These are phyloP conservation scores for Cladosporium sp. DNA, from an alignment of 2,329 filamentous ascomycete genomes.

Conservation along the genomic window DNA sequence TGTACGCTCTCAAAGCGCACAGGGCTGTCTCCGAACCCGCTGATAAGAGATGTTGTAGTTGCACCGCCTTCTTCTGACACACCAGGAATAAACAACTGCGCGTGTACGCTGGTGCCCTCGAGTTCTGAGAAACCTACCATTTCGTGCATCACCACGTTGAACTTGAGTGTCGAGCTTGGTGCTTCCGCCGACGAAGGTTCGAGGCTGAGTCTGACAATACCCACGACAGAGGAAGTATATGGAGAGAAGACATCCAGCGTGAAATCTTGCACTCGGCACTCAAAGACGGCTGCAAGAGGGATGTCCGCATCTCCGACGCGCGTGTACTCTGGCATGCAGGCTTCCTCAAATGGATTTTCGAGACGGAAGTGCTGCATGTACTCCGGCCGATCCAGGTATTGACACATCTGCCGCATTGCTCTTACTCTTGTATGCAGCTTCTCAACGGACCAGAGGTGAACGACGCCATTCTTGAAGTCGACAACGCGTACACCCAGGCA, in stretches of 20 bases:
- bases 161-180: conserved; percentile 88
- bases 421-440: conserved; percentile 85
- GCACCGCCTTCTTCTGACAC: conserved; percentile 83
- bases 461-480: conserved; percentile 80
- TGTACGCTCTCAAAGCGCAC: conserved; percentile 96
- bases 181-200: conserved; percentile 92
- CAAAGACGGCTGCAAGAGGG: conserved; percentile 86
- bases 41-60: conserved; percentile 92
- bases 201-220: conserved; percentile 83
- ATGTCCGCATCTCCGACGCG: conserved; percentile 91
- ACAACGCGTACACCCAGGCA: conserved; percentile 87
- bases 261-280: conserved; percentile 92
- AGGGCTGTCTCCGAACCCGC: conserved; percentile 85
- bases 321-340: conserved; percentile 87
- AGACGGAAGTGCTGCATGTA: conserved; percentile 89
- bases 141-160: conserved; percentile 98
- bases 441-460: conserved; percentile 90
- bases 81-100: conserved; percentile 91
- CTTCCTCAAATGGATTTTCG: conserved; percentile 88
- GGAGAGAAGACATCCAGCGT: conserved; percentile 85
- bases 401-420: conserved; percentile 93
- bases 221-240: conserved; percentile 85
- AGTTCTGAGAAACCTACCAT: conserved; percentile 91
- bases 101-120: conserved; percentile 92
- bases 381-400: conserved; percentile 92